Conservation (phyloP, 805 yeast species). For the Candida succiphila region DNA sequence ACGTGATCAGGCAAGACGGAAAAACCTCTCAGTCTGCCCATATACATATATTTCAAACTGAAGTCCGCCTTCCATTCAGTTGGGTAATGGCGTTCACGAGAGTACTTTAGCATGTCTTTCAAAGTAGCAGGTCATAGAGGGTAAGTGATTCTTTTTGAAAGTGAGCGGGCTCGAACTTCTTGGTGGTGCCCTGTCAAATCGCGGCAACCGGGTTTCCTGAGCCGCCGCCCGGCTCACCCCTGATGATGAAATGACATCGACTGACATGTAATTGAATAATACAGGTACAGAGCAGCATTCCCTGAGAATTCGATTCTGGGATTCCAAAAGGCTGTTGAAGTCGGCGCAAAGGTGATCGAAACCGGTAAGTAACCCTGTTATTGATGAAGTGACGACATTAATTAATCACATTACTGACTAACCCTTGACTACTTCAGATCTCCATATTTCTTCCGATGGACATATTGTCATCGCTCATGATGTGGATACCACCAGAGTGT, state of each 20-base stretch:
- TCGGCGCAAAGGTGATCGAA: slow-evolving; percentile 25
- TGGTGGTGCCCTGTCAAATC: too few relatives aligned
- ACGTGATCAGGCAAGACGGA: too few relatives aligned
- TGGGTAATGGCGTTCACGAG: too few relatives aligned
- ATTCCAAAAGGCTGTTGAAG: slow-evolving; percentile 22
- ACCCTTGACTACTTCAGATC: slow-evolving; percentile 11
- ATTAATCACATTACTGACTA: slow-evolving; percentile 1
- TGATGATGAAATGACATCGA: too few relatives aligned
- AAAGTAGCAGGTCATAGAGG: slow-evolving; percentile 21
- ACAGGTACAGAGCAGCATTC: slow-evolving; percentile 14
- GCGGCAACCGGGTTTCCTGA: background rate
- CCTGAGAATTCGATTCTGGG: slow-evolving; percentile 29
- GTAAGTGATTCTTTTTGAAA: slow-evolving; percentile 8
- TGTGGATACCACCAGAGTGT: slow-evolving; percentile 20
- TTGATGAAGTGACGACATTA: background rate
- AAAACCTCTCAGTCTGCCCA: too few relatives aligned
- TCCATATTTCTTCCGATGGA: slow-evolving; percentile 25
- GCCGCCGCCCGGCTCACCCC: background rate
- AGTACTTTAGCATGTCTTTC: too few relatives aligned
- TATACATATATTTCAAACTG: too few relatives aligned
- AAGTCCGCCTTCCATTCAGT: too few relatives aligned
- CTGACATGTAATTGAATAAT: too few relatives aligned
- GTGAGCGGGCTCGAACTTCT: too few relatives aligned
- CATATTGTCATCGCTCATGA: slow-evolving; percentile 26
- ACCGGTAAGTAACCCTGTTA: slow-evolving; percentile 4